phyloP scores from a whole-genome alignment of 2,329 filamentous ascomycete species.

The Mycosphaerelloides madeirae region DNA sequence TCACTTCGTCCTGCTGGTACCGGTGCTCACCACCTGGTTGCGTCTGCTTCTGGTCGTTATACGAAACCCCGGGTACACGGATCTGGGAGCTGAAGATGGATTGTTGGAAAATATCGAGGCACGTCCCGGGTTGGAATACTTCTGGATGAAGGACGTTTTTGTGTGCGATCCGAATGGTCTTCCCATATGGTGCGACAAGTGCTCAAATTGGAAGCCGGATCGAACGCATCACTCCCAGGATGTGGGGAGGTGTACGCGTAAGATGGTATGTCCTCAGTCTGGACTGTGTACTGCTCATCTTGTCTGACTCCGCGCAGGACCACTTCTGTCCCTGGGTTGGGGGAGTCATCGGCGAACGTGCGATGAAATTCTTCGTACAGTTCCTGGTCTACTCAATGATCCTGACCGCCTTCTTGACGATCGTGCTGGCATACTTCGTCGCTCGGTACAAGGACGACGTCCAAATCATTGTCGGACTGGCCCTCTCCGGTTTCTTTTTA shows the following conservation, averaged over 20 bases:
- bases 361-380: constrained; percentile 89
- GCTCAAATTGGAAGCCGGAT: constrained; percentile 83
- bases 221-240: constrained; percentile 83
- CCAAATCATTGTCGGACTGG: constrained; percentile 63
- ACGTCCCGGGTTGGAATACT: constrained; percentile 64
- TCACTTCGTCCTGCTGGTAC: constrained; percentile 66
- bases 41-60: constrained; percentile 66
- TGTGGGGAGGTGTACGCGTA: constrained; percentile 71
- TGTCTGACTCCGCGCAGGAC: constrained; percentile 43
- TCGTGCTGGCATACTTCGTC: constrained; percentile 61
- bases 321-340: constrained; percentile 97
- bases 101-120: constrained; percentile 33
- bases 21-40: constrained; percentile 63
- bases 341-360: constrained; percentile 73
- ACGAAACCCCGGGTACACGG: constrained; percentile 67
- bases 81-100: constrained; percentile 48
- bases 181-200: constrained; percentile 82
- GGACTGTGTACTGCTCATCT: too few species aligned
- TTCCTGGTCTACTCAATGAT: constrained; percentile 70
- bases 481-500: constrained; percentile 65
- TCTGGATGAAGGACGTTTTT: constrained; percentile 79
- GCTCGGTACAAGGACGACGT: constrained; percentile 47
- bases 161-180: constrained; percentile 76
- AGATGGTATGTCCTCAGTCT: constrained; percentile 52
- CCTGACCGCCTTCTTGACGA: constrained; percentile 61